Conservation (phyloP, 805 yeast genomes). For the Hanseniaspora guilliermondii region DNA sequence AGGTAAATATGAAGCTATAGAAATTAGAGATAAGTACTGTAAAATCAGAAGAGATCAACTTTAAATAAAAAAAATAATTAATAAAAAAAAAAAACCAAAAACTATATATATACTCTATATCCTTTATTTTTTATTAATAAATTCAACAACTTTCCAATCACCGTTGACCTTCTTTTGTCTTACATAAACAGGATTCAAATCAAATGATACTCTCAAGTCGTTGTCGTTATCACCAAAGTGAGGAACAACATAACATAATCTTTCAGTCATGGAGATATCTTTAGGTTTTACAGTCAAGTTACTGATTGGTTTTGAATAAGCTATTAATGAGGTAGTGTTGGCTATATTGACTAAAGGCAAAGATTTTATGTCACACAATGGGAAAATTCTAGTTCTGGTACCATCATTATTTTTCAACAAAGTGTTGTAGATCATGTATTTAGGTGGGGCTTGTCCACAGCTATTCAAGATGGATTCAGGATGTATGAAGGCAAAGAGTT, state of each 20-base stretch:
- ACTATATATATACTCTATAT: neutral
- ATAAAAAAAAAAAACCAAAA: neutral
- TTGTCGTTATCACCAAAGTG: constrained; percentile 77
- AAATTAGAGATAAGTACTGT: constrained; percentile 78
- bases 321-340: constrained; percentile 54
- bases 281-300: constrained; percentile 85
- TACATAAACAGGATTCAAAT: constrained; percentile 68
- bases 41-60: constrained; percentile 31
- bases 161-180: constrained; percentile 56
- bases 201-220: constrained; percentile 80
- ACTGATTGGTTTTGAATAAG: constrained; percentile 73
- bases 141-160: constrained; percentile 43
- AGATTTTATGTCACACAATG: constrained; percentile 64
- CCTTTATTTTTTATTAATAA: constrained; percentile 23
- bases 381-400: constrained; percentile 47
- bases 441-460: constrained; percentile 62
- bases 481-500: constrained; percentile 59
- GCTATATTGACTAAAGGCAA: constrained; percentile 69
- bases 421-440: constrained; percentile 60
- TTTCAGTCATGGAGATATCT: constrained; percentile 45
- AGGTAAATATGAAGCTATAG: constrained; percentile 89
- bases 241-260: constrained; percentile 86
- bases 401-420: constrained; percentile 45
- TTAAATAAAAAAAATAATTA: neutral
- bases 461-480: constrained; percentile 55